Conservation (phyloP, 2,329 filamentous ascomycete species). For the Aspergillus sojae region DNA sequence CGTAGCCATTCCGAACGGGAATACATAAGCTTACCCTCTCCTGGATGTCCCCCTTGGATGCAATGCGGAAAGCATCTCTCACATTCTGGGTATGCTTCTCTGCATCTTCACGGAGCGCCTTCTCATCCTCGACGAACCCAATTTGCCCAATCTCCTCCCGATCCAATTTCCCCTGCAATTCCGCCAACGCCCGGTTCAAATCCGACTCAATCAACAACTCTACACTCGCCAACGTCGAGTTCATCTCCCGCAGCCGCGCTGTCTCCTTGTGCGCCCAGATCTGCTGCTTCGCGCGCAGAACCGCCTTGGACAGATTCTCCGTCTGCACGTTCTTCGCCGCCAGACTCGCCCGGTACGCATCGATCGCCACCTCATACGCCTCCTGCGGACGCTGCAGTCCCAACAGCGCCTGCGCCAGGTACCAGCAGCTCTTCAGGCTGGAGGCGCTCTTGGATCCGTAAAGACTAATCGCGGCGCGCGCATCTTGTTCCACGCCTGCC, state of each 20-base stretch:
- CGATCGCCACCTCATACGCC: conserved; percentile 69
- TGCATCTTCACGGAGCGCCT: conserved; percentile 56
- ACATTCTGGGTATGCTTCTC: conserved; percentile 51
- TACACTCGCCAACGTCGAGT: conserved; percentile 43
- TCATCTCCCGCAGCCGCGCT: conserved; percentile 48
- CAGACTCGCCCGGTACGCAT: conserved; percentile 72
- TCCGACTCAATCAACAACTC: conserved; percentile 46
- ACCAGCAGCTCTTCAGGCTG: conserved; percentile 81
- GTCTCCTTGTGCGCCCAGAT: conserved; percentile 77
- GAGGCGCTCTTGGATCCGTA: conserved; percentile 51
- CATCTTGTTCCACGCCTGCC: conserved; percentile 76
- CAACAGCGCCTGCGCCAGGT: conserved; percentile 82
- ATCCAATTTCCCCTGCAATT: conserved; percentile 38
- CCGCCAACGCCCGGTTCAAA: conserved; percentile 38
- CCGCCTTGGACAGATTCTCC: conserved; percentile 69
- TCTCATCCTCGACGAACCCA: conserved; percentile 69
- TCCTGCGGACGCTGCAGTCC: conserved; percentile 70
- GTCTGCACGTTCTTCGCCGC: conserved; percentile 67
- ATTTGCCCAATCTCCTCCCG: conserved; percentile 55
- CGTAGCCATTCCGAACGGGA: background rate
- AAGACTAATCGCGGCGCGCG: conserved; percentile 72
- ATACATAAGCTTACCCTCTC: conserved; percentile 42
- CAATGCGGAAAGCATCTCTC: conserved; percentile 46
- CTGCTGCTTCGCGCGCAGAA: conserved; percentile 80
- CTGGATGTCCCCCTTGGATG: conserved; percentile 44